Evolutionary conservation across 352 stramenopile genomes (phyloP).

Genomic region (Phytophthora pini): DNA sequence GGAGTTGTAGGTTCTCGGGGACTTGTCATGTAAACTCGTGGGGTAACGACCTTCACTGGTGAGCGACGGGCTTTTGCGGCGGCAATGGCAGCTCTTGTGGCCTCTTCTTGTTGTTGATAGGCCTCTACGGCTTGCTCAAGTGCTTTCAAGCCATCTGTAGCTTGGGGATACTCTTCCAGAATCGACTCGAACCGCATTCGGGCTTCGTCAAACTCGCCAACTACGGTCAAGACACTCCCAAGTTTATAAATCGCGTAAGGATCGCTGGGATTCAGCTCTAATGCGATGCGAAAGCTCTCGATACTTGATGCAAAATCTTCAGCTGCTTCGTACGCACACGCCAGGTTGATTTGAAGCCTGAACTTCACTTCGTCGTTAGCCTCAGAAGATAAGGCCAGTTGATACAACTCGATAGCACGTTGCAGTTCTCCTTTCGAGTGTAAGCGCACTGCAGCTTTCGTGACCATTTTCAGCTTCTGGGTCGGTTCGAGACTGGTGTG

Average conservation of each 20-base stretch:
- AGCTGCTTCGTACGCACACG: conserved; percentile 60
- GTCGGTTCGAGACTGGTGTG: conserved; percentile 66
- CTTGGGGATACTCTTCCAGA: conserved; percentile 56
- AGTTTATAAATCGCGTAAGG: conserved; percentile 71
- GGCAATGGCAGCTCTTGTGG: conserved; percentile 32
- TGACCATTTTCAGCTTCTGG: conserved; percentile 85
- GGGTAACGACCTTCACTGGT: conserved; percentile 26
- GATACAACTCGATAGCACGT: conserved; percentile 75
- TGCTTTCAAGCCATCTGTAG: conserved; percentile 48
- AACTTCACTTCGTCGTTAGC: conserved; percentile 67
- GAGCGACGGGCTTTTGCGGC: conserved; percentile 44
- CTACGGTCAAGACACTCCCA: conserved; percentile 47
- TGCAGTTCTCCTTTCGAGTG: conserved; percentile 71
- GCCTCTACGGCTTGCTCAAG: conserved; percentile 37
- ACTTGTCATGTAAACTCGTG: conserved; percentile 16
- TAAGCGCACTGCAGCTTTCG: conserved; percentile 71
- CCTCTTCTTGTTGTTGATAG: conserved; percentile 33
- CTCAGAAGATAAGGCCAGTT: conserved; percentile 61
- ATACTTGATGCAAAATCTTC: conserved; percentile 45
- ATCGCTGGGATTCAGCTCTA: conserved; percentile 53
- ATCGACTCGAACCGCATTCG: conserved; percentile 47
- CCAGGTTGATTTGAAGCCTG: conserved; percentile 72
- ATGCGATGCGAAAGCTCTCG: conserved; percentile 49
- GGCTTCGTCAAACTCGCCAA: conserved; percentile 50
- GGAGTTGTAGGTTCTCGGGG: conserved; percentile 23